Evolutionary conservation across 805 yeast genomes (phyloP).

Genomic region (Metschnikowia lunata): DNA sequence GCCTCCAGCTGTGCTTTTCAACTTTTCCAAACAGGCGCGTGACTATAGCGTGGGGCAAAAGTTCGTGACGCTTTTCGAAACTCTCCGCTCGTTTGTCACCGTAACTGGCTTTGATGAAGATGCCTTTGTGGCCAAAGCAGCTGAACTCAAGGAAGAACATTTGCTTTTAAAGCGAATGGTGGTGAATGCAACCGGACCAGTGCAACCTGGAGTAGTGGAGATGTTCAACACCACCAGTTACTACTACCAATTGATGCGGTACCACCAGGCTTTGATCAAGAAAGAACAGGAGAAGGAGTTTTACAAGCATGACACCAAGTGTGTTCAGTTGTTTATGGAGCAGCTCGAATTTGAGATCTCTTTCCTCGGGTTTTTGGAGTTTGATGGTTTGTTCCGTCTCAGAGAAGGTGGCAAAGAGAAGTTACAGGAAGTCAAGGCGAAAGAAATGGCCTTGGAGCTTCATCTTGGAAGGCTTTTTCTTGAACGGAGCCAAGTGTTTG

Average conservation of each 20-base stretch:
- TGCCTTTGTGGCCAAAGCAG: not conserved
- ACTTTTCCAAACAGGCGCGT: not conserved
- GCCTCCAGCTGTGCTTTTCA: constrained; percentile 2
- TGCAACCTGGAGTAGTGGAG: constrained; percentile 1
- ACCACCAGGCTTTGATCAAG: not conserved
- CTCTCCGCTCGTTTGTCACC: constrained; percentile 1
- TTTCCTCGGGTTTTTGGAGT: constrained; percentile 2
- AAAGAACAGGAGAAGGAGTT: constrained; percentile 4
- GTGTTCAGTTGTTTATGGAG: constrained; percentile 3
- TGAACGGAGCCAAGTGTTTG: constrained; percentile 7
- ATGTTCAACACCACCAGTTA: constrained; percentile 7
- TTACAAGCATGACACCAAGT: constrained; percentile 3
- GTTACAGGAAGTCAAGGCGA: not conserved
- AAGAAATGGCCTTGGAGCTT: constrained; percentile 1
- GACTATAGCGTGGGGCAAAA: constrained; percentile 4
- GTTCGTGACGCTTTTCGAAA: not conserved
- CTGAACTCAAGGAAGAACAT: not conserved
- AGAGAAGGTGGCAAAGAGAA: not conserved
- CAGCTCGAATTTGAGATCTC: constrained; percentile 7
- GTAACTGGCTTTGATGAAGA: not conserved
- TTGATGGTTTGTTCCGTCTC: not conserved
- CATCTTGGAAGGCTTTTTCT: constrained; percentile 1
- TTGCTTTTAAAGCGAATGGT: not conserved
- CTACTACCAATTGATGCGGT: constrained; percentile 8
- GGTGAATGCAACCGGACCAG: not conserved